Percentiles rank a stretch among this genome's conserved stretches.
Evolutionary conservation across 2,329 filamentous ascomycete genomes (phyloP).

Genomic region (Sclerotinia spermophila): DNA sequence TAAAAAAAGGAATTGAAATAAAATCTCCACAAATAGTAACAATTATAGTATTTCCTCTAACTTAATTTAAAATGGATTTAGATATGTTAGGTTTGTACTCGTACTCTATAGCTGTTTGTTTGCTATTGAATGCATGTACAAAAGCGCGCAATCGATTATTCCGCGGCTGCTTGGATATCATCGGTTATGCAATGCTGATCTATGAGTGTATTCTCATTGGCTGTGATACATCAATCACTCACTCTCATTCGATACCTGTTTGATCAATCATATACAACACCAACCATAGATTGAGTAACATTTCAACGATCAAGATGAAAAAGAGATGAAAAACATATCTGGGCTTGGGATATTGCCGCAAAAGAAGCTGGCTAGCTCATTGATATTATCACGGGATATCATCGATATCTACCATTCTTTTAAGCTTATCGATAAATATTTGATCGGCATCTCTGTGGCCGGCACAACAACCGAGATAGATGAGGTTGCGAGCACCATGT

Average conservation of each 20-base stretch:
- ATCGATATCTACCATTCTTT: background rate
- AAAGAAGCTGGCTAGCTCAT: background rate
- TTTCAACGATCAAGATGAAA: background rate
- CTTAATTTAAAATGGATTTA: background rate
- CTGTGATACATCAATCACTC: background rate
- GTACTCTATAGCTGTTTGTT: too few relatives aligned
- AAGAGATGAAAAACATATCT: background rate
- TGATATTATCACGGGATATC: background rate
- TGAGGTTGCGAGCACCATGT: conserved; percentile 17
- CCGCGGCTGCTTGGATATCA: background rate
- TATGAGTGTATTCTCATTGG: background rate
- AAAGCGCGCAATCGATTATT: background rate
- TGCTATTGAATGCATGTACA: background rate
- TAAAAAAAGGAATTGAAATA: background rate
- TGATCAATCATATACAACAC: background rate
- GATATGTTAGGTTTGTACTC: too few relatives aligned
- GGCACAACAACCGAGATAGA: conserved; percentile 9
- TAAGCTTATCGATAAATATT: background rate
- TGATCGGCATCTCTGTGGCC: background rate
- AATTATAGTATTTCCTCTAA: background rate
- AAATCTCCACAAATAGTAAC: background rate
- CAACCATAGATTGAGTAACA: background rate
- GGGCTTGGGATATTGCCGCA: background rate
- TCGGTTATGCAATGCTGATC: background rate
- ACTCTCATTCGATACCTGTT: background rate